Percentiles rank a stretch among this genome's conserved stretches.
Conservation (phyloP, 257 asterid species). For the Solanum paucissectum region DNA sequence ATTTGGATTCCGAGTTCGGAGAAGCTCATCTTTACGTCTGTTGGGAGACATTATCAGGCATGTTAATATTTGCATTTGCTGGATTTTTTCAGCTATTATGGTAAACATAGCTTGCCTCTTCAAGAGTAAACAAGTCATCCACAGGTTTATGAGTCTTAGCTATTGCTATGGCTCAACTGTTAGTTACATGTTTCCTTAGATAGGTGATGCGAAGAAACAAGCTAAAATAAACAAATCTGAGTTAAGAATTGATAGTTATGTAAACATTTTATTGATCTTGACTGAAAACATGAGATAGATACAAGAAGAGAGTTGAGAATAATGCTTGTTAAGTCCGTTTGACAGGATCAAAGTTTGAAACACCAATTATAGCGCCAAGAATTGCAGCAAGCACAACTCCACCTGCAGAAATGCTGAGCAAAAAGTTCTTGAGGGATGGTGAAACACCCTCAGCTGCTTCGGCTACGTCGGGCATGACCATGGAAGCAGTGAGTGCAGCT, state of each 20-base stretch:
- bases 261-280: conserved; percentile 3
- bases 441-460: conserved; percentile 60
- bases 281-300: conserved; percentile 18
- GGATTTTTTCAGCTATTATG: background rate
- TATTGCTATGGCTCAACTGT: background rate
- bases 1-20: background rate
- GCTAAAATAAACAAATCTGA: background rate
- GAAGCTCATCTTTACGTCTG: background rate
- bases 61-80: background rate
- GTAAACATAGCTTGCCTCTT: background rate
- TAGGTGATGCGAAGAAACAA: background rate
- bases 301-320: conserved; percentile 6
- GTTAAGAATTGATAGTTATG: background rate
- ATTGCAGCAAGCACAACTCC: conserved; percentile 59
- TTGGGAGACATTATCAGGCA: background rate
- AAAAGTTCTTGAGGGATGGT: conserved; percentile 78
- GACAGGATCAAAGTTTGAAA: conserved; percentile 84
- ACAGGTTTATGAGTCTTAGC: background rate
- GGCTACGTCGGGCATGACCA: conserved; percentile 62
- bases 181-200: background rate
- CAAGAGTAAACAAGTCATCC: background rate
- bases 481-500: conserved; percentile 66
- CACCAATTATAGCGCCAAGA: conserved; percentile 55
- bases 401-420: conserved; percentile 79
- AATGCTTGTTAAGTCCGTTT: conserved; percentile 45